Conservation (phyloP, 805 yeast genomes). For the Wickerhamomyces silvicola region DNA sequence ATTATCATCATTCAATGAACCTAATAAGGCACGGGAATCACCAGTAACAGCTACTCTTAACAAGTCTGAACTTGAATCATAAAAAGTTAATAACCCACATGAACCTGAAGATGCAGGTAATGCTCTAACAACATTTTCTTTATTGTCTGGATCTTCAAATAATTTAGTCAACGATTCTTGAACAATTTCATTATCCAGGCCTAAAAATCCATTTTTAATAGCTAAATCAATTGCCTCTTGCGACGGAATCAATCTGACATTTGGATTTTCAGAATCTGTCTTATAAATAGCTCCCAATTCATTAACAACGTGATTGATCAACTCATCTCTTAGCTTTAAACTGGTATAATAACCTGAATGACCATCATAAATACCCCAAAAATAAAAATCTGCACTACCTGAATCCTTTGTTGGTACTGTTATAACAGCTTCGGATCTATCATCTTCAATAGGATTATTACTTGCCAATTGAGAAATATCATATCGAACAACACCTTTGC, state of each 20-base stretch:
- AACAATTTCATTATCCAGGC: constrained; percentile 83
- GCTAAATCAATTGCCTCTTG: constrained; percentile 73
- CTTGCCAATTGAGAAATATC: constrained; percentile 88
- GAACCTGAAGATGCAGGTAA: constrained; percentile 96
- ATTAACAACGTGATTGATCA: constrained; percentile 68
- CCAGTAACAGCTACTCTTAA: constrained; percentile 94
- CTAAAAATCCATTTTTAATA: constrained; percentile 70
- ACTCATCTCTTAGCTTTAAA: constrained; percentile 71
- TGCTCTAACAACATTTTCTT: constrained; percentile 48
- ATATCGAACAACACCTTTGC: constrained; percentile 81
- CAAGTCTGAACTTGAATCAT: constrained; percentile 64
- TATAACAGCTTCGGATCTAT: constrained; percentile 74
- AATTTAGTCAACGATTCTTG: constrained; percentile 64
- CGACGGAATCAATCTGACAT: constrained; percentile 53
- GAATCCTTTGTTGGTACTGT: constrained; percentile 55
- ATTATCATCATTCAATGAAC: constrained; percentile 56
- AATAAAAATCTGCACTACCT: constrained; percentile 70
- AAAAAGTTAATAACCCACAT: constrained; percentile 83
- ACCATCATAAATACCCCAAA: constrained; percentile 95
- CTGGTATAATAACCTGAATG: constrained; percentile 96
- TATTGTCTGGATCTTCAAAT: constrained; percentile 57
- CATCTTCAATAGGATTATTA: constrained; percentile 93
- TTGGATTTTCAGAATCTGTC: constrained; percentile 40
- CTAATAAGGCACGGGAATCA: constrained; percentile 88
- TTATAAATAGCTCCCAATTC: constrained; percentile 65